Evolutionary conservation across 2,329 filamentous ascomycete genomes (phyloP), one percentile per base, ranked within the genome.

Genomic region (Knufia petricola): DNA sequence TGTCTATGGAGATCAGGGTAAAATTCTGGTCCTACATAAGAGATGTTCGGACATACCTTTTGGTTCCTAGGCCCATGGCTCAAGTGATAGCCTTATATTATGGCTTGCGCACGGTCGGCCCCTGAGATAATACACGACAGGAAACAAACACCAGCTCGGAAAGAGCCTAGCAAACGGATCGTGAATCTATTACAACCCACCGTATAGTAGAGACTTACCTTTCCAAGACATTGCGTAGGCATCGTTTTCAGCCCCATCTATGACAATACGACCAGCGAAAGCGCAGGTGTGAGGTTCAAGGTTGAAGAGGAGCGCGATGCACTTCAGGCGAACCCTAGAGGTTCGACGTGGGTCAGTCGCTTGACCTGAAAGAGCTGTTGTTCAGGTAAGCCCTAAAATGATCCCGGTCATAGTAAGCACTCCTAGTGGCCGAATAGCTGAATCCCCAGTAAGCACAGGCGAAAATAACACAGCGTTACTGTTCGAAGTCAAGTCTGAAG

Each of bases 1-100:
- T 46, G 43, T 46, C 43, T 46, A 24, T 43, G 10, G 32, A 37
- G 21, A 36, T 37, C 24, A 37, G 7, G 30, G 21, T 9, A 23
- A 36, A n/a, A 28, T 21, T 36, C n/a, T 15, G 12, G 23, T 10
- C 4, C 15, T 8, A 8, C 19, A 4, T 15, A 37, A 17, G 30
- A 12, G 17, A 23, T 3, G 12, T 23, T n/a, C 13, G 28, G 32
- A 24, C 43, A 37, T 15, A 46, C 43, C 43, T 36, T 37, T 31
- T 24, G 4, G 43, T 37, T 37, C n/a, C n/a, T n/a, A n/a, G n/a
- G n/a, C n/a, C n/a, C n/a, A n/a, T n/a, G n/a, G n/a, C n/a, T n/a
- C n/a, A n/a, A n/a, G n/a, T n/a, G n/a, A n/a, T n/a, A n/a, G n/a
- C n/a, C n/a, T n/a, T n/a, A n/a, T n/a, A n/a, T n/a, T n/a, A n/a